Conservation (phyloP, 2,329 filamentous ascomycete species). For the Lachnellula occidentalis region DNA sequence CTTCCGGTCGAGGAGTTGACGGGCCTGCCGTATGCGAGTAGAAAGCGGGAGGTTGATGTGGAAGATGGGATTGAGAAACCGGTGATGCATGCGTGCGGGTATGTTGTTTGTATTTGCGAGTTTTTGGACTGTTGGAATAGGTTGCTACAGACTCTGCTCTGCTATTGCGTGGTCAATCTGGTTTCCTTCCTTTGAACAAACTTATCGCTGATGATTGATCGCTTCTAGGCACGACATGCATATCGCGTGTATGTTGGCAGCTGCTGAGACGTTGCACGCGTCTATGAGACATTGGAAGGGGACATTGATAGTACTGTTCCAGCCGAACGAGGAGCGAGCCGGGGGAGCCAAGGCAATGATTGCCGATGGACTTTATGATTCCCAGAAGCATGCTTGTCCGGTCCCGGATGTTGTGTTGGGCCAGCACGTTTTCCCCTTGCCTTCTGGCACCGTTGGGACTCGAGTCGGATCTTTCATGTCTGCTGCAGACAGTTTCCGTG, state of each 20-base stretch:
- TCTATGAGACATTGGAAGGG: conserved; percentile 49
- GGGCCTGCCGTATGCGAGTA: conserved; percentile 50
- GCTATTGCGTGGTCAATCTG: too few relatives aligned
- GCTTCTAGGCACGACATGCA: conserved; percentile 52
- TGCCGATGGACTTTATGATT: conserved; percentile 48
- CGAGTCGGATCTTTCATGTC: conserved; percentile 32
- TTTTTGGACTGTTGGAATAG: too few relatives aligned
- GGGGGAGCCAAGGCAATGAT: conserved; percentile 59
- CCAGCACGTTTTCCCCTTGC: conserved; percentile 44
- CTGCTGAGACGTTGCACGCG: conserved; percentile 44
- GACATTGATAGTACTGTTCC: conserved; percentile 59
- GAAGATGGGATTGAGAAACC: conserved; percentile 43
- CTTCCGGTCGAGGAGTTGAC: conserved; percentile 53
- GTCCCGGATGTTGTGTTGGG: conserved; percentile 52
- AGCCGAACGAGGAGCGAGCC: conserved; percentile 61
- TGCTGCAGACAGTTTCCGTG: conserved; percentile 33
- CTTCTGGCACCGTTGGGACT: conserved; percentile 33
- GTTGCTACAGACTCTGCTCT: too few relatives aligned
- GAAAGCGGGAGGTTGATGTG: conserved; percentile 31
- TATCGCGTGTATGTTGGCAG: conserved; percentile 51
- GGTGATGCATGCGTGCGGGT: conserved; percentile 63
- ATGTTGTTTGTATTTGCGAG: too few relatives aligned
- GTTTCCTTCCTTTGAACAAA: too few relatives aligned
- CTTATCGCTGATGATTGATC: too few relatives aligned
- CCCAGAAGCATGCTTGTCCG: conserved; percentile 37